Conservation (phyloP, 2,329 filamentous ascomycete species). For the Diaporthe batatas region DNA sequence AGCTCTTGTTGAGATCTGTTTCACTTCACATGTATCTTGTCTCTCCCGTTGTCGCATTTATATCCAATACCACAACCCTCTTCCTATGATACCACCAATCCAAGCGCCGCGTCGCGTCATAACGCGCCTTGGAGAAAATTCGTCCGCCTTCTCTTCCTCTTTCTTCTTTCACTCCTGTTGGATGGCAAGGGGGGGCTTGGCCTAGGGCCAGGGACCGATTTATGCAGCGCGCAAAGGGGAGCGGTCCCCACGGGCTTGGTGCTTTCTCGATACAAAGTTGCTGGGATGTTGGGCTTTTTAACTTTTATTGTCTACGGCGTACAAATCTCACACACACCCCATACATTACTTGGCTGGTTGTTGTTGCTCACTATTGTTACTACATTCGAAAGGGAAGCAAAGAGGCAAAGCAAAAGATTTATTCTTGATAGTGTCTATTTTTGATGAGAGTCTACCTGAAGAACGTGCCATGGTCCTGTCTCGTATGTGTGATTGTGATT, state of each 20-base stretch:
- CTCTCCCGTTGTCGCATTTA: neutral
- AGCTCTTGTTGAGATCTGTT: constrained; percentile 11
- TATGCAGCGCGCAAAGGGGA: constrained; percentile 13
- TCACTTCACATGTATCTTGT: neutral
- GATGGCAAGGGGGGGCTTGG: constrained; percentile 20
- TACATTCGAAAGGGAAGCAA: constrained; percentile 22
- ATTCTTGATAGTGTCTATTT: constrained; percentile 42
- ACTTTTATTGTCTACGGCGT: constrained; percentile 35
- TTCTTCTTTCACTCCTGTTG: constrained; percentile 1
- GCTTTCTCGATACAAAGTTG: constrained; percentile 40
- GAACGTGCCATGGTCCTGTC: neutral
- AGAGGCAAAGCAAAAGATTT: constrained; percentile 30
- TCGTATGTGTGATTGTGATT: neutral
- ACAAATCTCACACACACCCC: constrained; percentile 24
- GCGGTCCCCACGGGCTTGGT: constrained; percentile 17
- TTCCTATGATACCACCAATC: constrained; percentile 38
- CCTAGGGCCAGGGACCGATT: constrained; percentile 12
- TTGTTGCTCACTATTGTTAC: neutral
- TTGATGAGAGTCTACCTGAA: constrained; percentile 34
- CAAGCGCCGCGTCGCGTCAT: constrained; percentile 32
- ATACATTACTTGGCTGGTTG: constrained; percentile 42
- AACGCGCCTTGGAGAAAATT: constrained; percentile 18
- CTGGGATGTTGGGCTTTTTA: constrained; percentile 13
- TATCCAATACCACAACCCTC: constrained; percentile 17
- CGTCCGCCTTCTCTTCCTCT: neutral